phyloP scores from a whole-genome alignment of 108 stramenopile genomes.

The Discostella pseudostelligera region DNA sequence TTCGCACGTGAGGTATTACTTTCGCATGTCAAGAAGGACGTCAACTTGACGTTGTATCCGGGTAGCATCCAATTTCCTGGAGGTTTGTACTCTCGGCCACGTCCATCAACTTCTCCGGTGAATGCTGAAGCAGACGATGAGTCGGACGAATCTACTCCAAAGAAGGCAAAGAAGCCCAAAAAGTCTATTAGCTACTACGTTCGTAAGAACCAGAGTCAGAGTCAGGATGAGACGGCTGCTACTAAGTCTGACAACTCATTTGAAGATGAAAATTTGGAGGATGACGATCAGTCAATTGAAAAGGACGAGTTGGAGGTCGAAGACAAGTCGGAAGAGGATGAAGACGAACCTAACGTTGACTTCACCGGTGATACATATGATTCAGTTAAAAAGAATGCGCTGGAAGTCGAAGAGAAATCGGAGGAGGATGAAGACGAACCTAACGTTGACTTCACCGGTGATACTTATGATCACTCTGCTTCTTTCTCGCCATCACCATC shows the following conservation, averaged over 20 bases:
- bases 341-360: too few relatives aligned
- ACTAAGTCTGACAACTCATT: too few relatives aligned
- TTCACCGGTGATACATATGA: neutral
- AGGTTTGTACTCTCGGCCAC: conserved; percentile 30
- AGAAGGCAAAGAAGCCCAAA: conserved; percentile 16
- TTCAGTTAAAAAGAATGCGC: conserved; percentile 6
- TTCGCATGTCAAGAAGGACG: conserved; percentile 82
- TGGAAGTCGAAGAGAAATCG: neutral
- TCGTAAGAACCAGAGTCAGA: conserved; percentile 11
- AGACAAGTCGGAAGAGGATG: conserved; percentile 2
- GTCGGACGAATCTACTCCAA: conserved; percentile 1
- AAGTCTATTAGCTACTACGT: conserved; percentile 29
- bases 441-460: conserved; percentile 4
- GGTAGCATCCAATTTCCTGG: conserved; percentile 68
- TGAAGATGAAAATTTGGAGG: conserved; percentile 9
- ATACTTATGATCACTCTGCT: conserved; percentile 9
- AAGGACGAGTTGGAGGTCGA: conserved; percentile 7
- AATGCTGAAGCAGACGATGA: conserved; percentile 19
- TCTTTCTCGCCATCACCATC: conserved; percentile 20
- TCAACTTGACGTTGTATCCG: conserved; percentile 74
- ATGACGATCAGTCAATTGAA: conserved; percentile 7
- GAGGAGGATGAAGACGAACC: conserved; percentile 5
- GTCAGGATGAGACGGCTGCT: too few relatives aligned
- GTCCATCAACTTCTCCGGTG: conserved; percentile 16
- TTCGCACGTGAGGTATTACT: conserved; percentile 78